Base-by-base conservation (phyloP, 306 rosid species). In the Dryas octopetala region DNA sequence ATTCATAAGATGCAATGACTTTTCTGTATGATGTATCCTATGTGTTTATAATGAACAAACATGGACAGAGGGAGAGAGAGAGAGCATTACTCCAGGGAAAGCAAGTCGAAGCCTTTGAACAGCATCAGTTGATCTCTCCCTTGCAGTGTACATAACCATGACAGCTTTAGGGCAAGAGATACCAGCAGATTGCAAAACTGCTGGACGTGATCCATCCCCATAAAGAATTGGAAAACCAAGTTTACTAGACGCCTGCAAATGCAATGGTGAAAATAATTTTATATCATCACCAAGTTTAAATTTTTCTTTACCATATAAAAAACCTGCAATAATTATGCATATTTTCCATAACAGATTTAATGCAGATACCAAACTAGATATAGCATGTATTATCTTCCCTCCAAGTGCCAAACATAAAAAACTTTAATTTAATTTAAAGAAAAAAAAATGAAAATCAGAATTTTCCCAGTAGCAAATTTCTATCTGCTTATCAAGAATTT, bases 131-230 rank as follows among this genome's bases (percentile, higher is more conserved):
- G 97, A 79, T 79, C 74, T 87, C 75, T 79, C 59, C 82, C 84
- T 90, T 40, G 83, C 91, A 6, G 91, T 86, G 82, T 89, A 89
- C 98, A 96, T 90, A 80, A 96, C 84, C 98, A 96, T 89, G 62
- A 96, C 90, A 83, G 98, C 99, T 86, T 96, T 96, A 5, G 99
- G 99, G 47, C 91, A 92, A 55, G 85, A 65, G 80, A 96, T 88
- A 73, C 99, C 99, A 10, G 99, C 99, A 77, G 99, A 90, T 53
- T 89, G 89, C 77, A 96, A 89, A 81, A 96, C 99, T 13, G 87
- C 82, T 26, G 97, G 89, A 51, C 96, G 85, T 11, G 99, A 96
- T 75, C 99, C 99, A 66, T 96, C 99, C 76, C 99, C 99, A 1
- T 89, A 92, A 59, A 90, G 85, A 83, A 86, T 68, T 50, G 98